Base-by-base conservation (phyloP, 2,329 filamentous ascomycete species). In the Fusarium albidum region DNA sequence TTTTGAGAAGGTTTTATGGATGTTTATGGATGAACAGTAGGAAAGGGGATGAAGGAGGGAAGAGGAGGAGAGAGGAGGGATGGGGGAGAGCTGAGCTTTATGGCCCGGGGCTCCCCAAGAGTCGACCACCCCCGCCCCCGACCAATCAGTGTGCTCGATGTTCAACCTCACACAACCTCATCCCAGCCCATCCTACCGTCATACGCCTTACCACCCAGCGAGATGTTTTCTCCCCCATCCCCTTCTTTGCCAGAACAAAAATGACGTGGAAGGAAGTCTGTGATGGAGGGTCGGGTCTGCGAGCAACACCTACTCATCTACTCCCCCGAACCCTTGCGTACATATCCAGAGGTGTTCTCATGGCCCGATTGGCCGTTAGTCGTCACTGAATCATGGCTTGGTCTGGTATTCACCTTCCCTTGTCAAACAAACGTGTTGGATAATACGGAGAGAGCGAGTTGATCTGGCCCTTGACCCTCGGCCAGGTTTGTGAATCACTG, bases 111-210 rank as follows among this genome's bases (percentile, higher is more conserved):
- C 49, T 34, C 31, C 29, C 40, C 46, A 42, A 42, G 35, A 42
- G 31, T 34, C 46, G 35, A 34, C 37, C 28, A 21, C 27, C 55
- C 63, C 64, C 51, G 40, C 17, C 42, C 15, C 28, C 14, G 38
- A 21, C 64, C 64, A 65, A 66, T 66, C 64, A 66, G 27, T 48
- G 4, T 8, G 29, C 46, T 21, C 33, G n/a, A 14, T 27, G 14
- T 17, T 34, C 28, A 39, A 66, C 63, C 61, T 63, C 59, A 54
- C 49, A 60, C 56, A 59, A 66, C 63, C 61, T 66, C 63, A 45
- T 37, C 61, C 49, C 32, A 34, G 40, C 52, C 52, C 42, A 49
- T 48, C 38, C 49, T 29, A 33, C 32, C 52, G 10, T 38, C 54
- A 40, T 41, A 45, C 48, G 29, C 31, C 31, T 28, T 13, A 29